Percentiles rank a stretch among this genome's conserved stretches.
These are phyloP conservation scores for Wallemia ichthyophaga DNA, from an alignment of 1,284 basidiomycete genomes.

Conservation along the genomic window DNA sequence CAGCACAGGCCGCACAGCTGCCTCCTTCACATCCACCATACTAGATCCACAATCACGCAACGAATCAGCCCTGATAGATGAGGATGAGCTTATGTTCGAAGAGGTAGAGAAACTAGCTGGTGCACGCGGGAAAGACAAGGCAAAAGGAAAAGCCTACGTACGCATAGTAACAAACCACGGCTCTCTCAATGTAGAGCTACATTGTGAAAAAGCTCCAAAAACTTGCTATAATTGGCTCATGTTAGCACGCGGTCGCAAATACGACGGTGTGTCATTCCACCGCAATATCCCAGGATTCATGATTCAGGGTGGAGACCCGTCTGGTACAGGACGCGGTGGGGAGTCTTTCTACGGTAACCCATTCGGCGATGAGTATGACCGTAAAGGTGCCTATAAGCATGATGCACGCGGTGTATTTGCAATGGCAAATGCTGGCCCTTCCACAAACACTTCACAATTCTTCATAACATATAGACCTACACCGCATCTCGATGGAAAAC, in stretches of 20 bases:
- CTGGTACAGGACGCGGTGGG: constrained; percentile 77
- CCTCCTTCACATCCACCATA: constrained; percentile 73
- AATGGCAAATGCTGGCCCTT: constrained; percentile 74
- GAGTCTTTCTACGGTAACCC: constrained; percentile 81
- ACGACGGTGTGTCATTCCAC: constrained; percentile 62
- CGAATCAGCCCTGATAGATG: constrained; percentile 64
- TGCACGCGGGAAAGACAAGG: constrained; percentile 67
- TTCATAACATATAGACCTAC: constrained; percentile 60
- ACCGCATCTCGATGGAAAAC: constrained; percentile 40
- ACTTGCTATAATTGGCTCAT: constrained; percentile 94
- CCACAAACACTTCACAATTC: constrained; percentile 65
- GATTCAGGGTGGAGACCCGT: constrained; percentile 91
- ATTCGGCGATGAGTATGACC: constrained; percentile 69
- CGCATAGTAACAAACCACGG: constrained; percentile 71
- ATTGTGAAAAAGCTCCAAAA: constrained; percentile 82
- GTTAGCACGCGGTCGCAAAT: constrained; percentile 64
- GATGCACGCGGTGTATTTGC: constrained; percentile 46
- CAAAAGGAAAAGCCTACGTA: constrained; percentile 60
- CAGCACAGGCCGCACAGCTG: constrained; percentile 65
- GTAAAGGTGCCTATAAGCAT: constrained; percentile 58
- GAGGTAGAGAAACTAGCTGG: constrained; percentile 43
- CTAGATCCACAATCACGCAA: constrained; percentile 45
- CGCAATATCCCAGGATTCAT: constrained; percentile 89
- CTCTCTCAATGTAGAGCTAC: constrained; percentile 67
- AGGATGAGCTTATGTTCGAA: constrained; percentile 68